Base-by-base conservation (phyloP, 257 asterid species). In the Osmanthus fragrans region DNA sequence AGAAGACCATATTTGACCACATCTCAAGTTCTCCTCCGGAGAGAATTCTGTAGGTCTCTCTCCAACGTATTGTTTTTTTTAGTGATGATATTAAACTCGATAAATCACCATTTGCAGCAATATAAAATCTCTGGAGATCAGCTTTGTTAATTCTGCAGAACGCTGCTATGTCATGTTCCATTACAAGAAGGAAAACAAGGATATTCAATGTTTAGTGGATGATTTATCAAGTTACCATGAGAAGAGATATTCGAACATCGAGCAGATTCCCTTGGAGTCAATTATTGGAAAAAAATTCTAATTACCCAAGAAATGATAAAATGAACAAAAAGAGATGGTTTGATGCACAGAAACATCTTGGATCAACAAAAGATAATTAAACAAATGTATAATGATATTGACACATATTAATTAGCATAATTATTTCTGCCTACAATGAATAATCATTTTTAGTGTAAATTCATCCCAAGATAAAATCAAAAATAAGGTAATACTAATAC, bases 1-100 rank as follows among this genome's bases (percentile, higher is more conserved):
- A 96, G 82, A 93, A 96, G 51, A 93, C 82, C 95, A 91, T 79
- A 82, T 85, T 86, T 79, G 98, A 87, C 99, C 99, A 96, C 84
- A 80, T 82, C 75, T 90, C 96, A 71, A 96, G 98, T 82, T 96
- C 99, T 83, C 86, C 92, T 72, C 18, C 87, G 5, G 97, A 84
- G 69, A 96, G 94, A 88, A 93, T 84, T 87, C 92, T 84, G 87
- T 93, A 93, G 10, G 85, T 92, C 86, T 90, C 94, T 82, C 98
- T 93, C 99, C 99, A 96, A 66, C 81, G 90, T 82, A 96, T 88
- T 32, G 98, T 93, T 81, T 88, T 93, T 87, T 89, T 92, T 76
- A 96, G 80, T 76, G 95, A 87, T 77, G 92, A 81, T 69, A 91
- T 80, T 82, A 92, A 84, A 83, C 85, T 84, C 1, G 84, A 30